A percentile compares a stretch with the other conserved stretches of the same genome.
These are phyloP conservation scores for Lathyrus tuberosus DNA, from an alignment of 306 rosid species.

Conservation along the genomic window DNA sequence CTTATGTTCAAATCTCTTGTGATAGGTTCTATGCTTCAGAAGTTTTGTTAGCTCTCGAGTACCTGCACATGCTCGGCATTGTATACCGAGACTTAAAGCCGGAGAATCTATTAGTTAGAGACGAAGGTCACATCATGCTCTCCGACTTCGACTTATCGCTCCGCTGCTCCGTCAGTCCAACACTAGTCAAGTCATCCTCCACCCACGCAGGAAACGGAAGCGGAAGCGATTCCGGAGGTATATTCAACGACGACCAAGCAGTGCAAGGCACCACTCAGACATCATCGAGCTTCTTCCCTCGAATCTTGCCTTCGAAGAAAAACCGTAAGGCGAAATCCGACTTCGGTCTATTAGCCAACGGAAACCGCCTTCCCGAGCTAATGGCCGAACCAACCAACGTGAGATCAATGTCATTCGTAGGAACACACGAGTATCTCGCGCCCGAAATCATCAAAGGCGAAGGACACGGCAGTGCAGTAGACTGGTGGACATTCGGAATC, in stretches of 20 bases:
- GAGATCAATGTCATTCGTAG: conserved; percentile 93
- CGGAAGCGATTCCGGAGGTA: conserved; percentile 32
- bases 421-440: conserved; percentile 89
- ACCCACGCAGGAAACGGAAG: conserved; percentile 35
- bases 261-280: conserved; percentile 49
- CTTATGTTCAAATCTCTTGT: conserved; percentile 37
- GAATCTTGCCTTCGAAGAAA: conserved; percentile 74
- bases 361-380: conserved; percentile 72
- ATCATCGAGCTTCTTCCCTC: conserved; percentile 73
- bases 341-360: conserved; percentile 63
- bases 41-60: conserved; percentile 82
- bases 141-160: conserved; percentile 90
- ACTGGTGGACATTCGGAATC: conserved; percentile 97
- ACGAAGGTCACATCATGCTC: conserved; percentile 94
- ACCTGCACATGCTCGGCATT: conserved; percentile 94
- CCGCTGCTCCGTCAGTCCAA: conserved; percentile 83
- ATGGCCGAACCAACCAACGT: conserved; percentile 95
- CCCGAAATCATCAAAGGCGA: conserved; percentile 94
- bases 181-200: conserved; percentile 80
- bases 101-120: conserved; percentile 83
- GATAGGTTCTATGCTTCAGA: conserved; percentile 83
- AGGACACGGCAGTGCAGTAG: conserved; percentile 95
- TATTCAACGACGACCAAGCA: conserved; percentile 52
- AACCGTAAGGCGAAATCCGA: conserved; percentile 84
- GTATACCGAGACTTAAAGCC: conserved; percentile 94